Evolutionary conservation across 2,329 filamentous ascomycete species (phyloP).

Genomic region (Corinectria fuckeliana): DNA sequence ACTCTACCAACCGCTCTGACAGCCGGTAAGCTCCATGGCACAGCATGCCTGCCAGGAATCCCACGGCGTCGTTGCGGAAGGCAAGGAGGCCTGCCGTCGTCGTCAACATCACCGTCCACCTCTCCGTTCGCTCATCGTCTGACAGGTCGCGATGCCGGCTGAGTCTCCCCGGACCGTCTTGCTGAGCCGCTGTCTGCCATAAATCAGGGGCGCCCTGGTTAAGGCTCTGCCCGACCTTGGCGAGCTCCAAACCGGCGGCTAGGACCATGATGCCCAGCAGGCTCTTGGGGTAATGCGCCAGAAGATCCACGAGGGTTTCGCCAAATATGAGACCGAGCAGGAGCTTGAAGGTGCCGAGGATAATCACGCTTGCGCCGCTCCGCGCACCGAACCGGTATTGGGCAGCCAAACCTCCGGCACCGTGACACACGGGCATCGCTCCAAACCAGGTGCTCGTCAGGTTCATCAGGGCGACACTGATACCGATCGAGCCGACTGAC

Average conservation of each 20-base stretch:
- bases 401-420: conserved; percentile 86
- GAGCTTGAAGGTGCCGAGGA: conserved; percentile 80
- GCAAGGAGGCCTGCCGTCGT: conserved; percentile 83
- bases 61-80: conserved; percentile 89
- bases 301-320: conserved; percentile 72
- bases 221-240: conserved; percentile 82
- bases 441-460: conserved; percentile 88
- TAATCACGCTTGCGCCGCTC: conserved; percentile 81
- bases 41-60: conserved; percentile 81
- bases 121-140: conserved; percentile 72
- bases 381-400: conserved; percentile 92
- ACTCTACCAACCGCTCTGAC: conserved; percentile 50
- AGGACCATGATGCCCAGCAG: conserved; percentile 89
- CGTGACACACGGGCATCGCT: conserved; percentile 94
- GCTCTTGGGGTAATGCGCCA: conserved; percentile 75
- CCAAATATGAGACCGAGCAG: conserved; percentile 78
- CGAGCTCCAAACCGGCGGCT: conserved; percentile 85
- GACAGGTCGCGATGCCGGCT: conserved; percentile 60
- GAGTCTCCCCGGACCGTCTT: conserved; percentile 35
- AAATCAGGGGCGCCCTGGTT: conserved; percentile 73
- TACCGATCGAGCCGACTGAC: conserved; percentile 76
- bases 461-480: conserved; percentile 86
- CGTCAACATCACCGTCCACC: conserved; percentile 90
- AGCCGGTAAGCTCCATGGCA: conserved; percentile 74
- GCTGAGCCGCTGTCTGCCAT: conserved; percentile 58